Evolutionary conservation across 345 rosid genomes (phyloP).

Genomic region (Pugionium cornutum): DNA sequence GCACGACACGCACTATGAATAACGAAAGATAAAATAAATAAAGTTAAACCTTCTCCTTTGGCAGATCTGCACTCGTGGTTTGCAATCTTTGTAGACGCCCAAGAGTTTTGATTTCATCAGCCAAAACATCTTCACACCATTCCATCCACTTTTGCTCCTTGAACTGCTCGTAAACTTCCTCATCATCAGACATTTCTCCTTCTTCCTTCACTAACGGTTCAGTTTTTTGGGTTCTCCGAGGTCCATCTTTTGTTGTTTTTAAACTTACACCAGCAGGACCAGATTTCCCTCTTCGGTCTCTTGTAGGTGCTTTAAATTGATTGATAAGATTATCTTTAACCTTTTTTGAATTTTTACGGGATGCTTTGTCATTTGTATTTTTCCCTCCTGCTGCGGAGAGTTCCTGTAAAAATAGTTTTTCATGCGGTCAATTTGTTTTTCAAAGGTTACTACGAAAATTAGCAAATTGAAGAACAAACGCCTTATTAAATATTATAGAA

Average conservation of each 20-base stretch:
- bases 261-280: constrained; percentile 48
- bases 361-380: constrained; percentile 58
- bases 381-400: constrained; percentile 79
- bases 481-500: not conserved
- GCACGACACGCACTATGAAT: not conserved
- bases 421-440: constrained; percentile 17
- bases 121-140: constrained; percentile 99
- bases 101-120: constrained; percentile 74
- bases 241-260: constrained; percentile 48
- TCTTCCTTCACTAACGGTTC: constrained; percentile 91
- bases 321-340: constrained; percentile 54
- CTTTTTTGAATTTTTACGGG: constrained; percentile 73
- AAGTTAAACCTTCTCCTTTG: constrained; percentile 73
- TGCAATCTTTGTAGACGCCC: constrained; percentile 79
- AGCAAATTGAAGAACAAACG: not conserved
- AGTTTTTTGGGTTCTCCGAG: constrained; percentile 60
- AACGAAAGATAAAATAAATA: not conserved
- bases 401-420: constrained; percentile 52
- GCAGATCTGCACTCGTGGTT: constrained; percentile 95
- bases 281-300: constrained; percentile 59
- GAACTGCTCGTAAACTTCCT: constrained; percentile 92
- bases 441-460: not conserved
- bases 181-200: constrained; percentile 99
- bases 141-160: constrained; percentile 99
- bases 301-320: constrained; percentile 44